Conservation (phyloP, 2,329 filamentous ascomycete species). For the Tolypocladium capitatum region DNA sequence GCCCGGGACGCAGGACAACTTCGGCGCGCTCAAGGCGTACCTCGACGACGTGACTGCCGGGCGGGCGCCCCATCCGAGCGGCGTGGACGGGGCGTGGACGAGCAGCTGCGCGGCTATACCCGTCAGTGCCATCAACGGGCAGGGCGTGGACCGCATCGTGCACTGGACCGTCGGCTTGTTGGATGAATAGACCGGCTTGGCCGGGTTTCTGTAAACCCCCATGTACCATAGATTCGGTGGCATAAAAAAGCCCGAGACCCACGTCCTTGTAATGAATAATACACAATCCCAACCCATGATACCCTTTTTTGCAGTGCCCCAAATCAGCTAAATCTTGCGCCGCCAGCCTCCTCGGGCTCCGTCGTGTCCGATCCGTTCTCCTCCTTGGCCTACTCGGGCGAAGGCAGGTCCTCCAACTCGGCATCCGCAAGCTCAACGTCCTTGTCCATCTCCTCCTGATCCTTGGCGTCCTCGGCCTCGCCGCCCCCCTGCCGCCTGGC, state of each 20-base stretch:
- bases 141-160: slow-evolving; percentile 66
- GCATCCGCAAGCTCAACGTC: slow-evolving; percentile 10
- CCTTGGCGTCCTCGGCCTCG: slow-evolving; percentile 12
- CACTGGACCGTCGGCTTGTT: slow-evolving; percentile 60
- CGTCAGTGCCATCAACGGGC: slow-evolving; percentile 76
- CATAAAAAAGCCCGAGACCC: neutral
- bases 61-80: slow-evolving; percentile 58
- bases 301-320: neutral
- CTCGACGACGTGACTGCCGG: slow-evolving; percentile 52
- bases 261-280: neutral
- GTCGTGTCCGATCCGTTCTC: slow-evolving; percentile 1
- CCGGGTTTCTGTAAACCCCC: slow-evolving; percentile 1
- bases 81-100: slow-evolving; percentile 42
- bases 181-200: slow-evolving; percentile 24
- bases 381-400: slow-evolving; percentile 15
- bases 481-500: slow-evolving; percentile 19
- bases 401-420: slow-evolving; percentile 24
- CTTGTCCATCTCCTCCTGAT: slow-evolving; percentile 22
- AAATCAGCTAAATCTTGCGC: neutral
- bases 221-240: slow-evolving; percentile 8
- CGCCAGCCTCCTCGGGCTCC: neutral
- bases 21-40: slow-evolving; percentile 54
- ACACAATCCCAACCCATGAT: neutral
- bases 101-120: slow-evolving; percentile 60
- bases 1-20: slow-evolving; percentile 66